Base-by-base conservation (phyloP, 2,329 filamentous ascomycete genomes). In the Lachnellula cervina region DNA sequence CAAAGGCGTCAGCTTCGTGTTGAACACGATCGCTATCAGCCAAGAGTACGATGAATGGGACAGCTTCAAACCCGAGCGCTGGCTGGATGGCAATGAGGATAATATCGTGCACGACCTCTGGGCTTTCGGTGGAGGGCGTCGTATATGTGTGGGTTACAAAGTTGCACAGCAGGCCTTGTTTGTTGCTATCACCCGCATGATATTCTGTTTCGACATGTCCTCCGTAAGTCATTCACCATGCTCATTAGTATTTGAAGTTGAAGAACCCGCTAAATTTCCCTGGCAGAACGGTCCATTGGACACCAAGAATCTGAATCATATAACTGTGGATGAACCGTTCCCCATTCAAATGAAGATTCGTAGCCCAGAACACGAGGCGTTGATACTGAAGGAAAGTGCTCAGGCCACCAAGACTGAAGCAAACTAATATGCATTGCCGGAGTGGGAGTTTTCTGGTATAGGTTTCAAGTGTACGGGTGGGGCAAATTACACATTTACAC, bases 1-100 rank as follows among this genome's bases (percentile, higher is more conserved):
- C 11, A 17, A 14, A 13, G 53, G 53, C 7, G 45, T 40, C 8
- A 77, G 76, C 2, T 75, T 81, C 25, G 16, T 44, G 17, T 44
- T 56, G 14, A 56, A 56, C 46, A 59, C 56, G 21, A 52, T 55
- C 16, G 34, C n/a, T 47, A 16, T 44, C 21, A 16, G 19, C 5
- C 42, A 19, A 13, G 42, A 60, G 25, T 60, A 58, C 38, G 65
- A 68, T 5, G 57, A 69, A 32, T 59, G 68, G 0, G 55, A 65
- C 3, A 56, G 63, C 1, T 72, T 72, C 45, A 54, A 56, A 28
- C 70, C 69, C 0, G 69, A 71, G 51, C 51, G 70, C 35, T 72
- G 68, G 69, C 59, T 72, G 8, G 47, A 55, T 28, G 47, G 53
- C 4, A 19, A 51, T 28, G 53, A 55, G 23, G 51, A 23, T 13